Base-by-base conservation (phyloP, 495 filamentous ascomycete species). In the Penicillium alfredii region DNA sequence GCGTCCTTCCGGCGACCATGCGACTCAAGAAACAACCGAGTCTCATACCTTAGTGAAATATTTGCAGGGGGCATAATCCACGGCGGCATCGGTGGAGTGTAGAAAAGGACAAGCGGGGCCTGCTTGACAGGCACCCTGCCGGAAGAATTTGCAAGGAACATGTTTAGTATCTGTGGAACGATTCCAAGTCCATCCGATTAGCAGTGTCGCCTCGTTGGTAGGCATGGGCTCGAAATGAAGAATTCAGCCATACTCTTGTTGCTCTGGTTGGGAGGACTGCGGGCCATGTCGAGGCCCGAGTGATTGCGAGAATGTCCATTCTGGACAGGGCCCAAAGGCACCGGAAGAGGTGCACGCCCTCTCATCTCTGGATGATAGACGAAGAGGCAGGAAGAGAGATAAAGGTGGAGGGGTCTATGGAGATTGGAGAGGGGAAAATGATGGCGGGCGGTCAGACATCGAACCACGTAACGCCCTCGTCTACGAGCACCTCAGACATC, bases 61-160 rank as follows among this genome's bases (percentile, higher is more conserved):
- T 68, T 97, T 97, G 77, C 92, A 98, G 15, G 83, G 81, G 28
- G 88, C 81, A 42, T 81, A 86, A 41, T 93, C 87, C 18, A 79
- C 73, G 14, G 86, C 72, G 13, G 80, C 64, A 58, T 90, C 82
- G 41, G 84, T 77, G 29, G 88, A 89, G 66, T 98, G 92, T 42
- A 88, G 83, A 66, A 97, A 98, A 24, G 92, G 92, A 66, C 92
- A 98, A 29, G 88, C 86, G 55, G 83, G 83, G 46, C 92, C 92
- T 30, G 92, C 92, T 74, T 96, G 90, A 64, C 92, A 98, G 53
- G 85, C 81, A 55, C 92, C 92, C 65, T 94, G 84, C 30, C 87
- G 80, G 66, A 88, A 98, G 80, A 98, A 98, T 70, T 97, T 97
- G 83, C 92, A 98, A 11, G 92, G 92, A 24, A 98, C 92, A 68